Base-by-base conservation (phyloP, 257 asterid genomes). In the Solanum chaucha region DNA sequence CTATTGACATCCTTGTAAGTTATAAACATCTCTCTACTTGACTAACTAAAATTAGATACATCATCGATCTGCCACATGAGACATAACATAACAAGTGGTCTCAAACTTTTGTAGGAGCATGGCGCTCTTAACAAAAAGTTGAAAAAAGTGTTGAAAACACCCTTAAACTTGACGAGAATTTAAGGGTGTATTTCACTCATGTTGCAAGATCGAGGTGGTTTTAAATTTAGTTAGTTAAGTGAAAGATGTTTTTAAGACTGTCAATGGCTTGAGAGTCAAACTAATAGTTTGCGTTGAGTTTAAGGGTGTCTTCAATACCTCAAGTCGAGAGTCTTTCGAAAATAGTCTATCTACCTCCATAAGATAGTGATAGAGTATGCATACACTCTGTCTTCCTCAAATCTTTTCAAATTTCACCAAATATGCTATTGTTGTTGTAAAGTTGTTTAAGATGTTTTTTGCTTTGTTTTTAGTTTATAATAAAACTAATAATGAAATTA, bases 321-420 rank as follows among this genome's bases (percentile, higher is more conserved):
- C 4, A 1, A 19, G 0, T 6, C 24, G 1, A 19, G 4, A 1
- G 2, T 55, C 10, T 55, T 1, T 19, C 4, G 3, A n/a, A n/a
- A n/a, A n/a, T n/a, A n/a, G n/a, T n/a, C n/a, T n/a, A n/a, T n/a
- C n/a, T n/a, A n/a, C n/a, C 9, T 51, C 22, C 9, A 51, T 1
- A 2, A 51, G 0, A 19, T 55, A 55, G 4, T 55, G 1, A 19
- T 55, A 55, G 8, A 0, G 1, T 55, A 0, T 55, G 44, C 10
- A 8, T 40, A 40, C 11, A 40, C 44, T 40, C 44, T 40, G 8
- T 40, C 44, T 2, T 40, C 44, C 11, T 40, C 3, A 40, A 40
- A 40, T 40, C 44, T 40, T 40, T 8, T 17, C 3, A 1, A 3
- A 55, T 55, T 55, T 55, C 10, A 19, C 3, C 24, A 0, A 55